phyloP scores from a whole-genome alignment of 116 monocot species.

The Zostera marina region DNA sequence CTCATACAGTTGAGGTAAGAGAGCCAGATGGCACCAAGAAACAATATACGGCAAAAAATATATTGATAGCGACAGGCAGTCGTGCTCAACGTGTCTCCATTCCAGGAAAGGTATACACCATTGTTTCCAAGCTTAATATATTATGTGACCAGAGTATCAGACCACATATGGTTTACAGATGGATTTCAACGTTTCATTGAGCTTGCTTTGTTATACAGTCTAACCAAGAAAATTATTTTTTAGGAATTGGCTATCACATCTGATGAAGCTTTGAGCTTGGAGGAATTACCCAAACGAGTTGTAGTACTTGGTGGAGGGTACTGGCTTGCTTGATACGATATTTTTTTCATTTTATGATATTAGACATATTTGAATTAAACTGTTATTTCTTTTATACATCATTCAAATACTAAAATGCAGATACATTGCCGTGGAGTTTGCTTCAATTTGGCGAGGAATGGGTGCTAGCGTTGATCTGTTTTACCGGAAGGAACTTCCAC shows the following conservation, averaged over 20 bases:
- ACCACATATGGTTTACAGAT: too few relatives aligned
- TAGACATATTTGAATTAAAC: constrained; percentile 5
- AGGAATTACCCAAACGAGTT: constrained; percentile 78
- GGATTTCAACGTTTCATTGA: background rate
- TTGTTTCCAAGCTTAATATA: background rate
- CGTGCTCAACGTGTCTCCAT: constrained; percentile 70
- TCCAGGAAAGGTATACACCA: constrained; percentile 56
- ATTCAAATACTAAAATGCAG: constrained; percentile 16
- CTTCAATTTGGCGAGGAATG: constrained; percentile 97
- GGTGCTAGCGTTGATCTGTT: constrained; percentile 81
- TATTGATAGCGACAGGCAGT: constrained; percentile 91
- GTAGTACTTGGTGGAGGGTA: constrained; percentile 98
- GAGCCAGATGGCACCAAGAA: constrained; percentile 55
- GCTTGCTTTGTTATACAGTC: background rate
- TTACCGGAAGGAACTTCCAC: constrained; percentile 85
- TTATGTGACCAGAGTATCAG: too few relatives aligned
- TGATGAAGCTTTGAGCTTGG: constrained; percentile 97
- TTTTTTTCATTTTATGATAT: background rate
- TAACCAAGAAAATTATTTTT: background rate
- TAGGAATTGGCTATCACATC: constrained; percentile 97
- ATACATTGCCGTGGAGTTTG: constrained; percentile 99
- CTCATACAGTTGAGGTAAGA: constrained; percentile 65
- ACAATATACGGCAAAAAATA: constrained; percentile 68
- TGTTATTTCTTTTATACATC: background rate
- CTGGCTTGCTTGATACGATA: background rate